phyloP scores from a whole-genome alignment of 495 filamentous ascomycete species.

The Tuber borchii region DNA sequence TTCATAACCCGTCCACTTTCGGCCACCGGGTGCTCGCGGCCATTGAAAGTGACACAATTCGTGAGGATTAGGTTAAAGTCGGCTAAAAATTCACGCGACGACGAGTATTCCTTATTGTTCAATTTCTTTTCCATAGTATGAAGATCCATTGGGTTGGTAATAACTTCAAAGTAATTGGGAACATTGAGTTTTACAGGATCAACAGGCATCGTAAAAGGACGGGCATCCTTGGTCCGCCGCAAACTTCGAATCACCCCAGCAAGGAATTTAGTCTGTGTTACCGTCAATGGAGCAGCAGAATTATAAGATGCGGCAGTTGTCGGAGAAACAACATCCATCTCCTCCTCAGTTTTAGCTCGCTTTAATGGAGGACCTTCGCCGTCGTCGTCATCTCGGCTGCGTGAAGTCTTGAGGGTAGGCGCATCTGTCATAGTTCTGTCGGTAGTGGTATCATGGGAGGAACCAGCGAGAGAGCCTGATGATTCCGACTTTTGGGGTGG shows the following conservation, averaged over 20 bases:
- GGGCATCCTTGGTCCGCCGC: conserved; percentile 72
- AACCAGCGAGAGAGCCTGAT: conserved; percentile 14
- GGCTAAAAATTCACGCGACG: conserved; percentile 56
- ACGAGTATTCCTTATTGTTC: conserved; percentile 52
- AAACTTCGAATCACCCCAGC: conserved; percentile 57
- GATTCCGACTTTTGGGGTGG: conserved; percentile 20
- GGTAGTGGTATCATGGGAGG: conserved; percentile 5
- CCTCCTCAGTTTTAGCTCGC: conserved; percentile 60
- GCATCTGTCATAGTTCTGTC: conserved; percentile 38
- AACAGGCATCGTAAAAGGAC: conserved; percentile 68
- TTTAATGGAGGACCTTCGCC: conserved; percentile 72
- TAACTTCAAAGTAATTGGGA: conserved; percentile 62
- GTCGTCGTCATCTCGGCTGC: conserved; percentile 56
- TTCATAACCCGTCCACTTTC: conserved; percentile 56
- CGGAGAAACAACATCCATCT: conserved; percentile 23
- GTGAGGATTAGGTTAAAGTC: conserved; percentile 69
- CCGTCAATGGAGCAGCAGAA: conserved; percentile 45
- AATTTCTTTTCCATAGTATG: conserved; percentile 72
- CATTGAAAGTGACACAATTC: conserved; percentile 79
- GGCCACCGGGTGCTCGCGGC: conserved; percentile 63
- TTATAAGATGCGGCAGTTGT: conserved; percentile 25
- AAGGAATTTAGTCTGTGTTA: conserved; percentile 48
- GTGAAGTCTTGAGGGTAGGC: conserved; percentile 30
- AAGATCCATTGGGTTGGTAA: conserved; percentile 76
- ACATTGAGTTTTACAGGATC: conserved; percentile 60